Evolutionary conservation across 805 yeast genomes (phyloP), one percentile per base, ranked within the genome.

Genomic region (Suhomyces xylopsoci): DNA sequence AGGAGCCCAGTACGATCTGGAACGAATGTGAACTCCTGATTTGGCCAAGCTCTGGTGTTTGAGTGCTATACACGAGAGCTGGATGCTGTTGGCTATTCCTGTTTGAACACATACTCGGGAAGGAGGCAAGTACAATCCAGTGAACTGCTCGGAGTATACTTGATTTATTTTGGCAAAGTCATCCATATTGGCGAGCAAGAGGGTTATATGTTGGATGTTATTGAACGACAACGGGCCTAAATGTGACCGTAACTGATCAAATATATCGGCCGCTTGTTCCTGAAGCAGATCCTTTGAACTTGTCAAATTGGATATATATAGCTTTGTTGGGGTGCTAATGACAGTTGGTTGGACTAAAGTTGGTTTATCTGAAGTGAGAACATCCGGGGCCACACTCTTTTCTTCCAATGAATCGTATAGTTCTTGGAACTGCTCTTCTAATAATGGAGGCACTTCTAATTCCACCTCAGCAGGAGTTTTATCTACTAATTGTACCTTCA

Each of bases 1-100:
- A 0, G 99, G 99, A 0, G 97, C 98, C 99, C 99, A 94, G 66
- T 88, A 92, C 41, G 97, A 91, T 54, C 92, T 78, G 1, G 97
- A 91, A 61, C 94, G 93, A 7, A 94, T 90, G 63, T 94, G 98
- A 14, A 93, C 72, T 0, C 98, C 97, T 28, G 70, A 71, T 58
- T 87, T 87, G 15, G 34, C 10, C 15, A 26, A 3, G 2, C 47
- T 49, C 7, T 53, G 43, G 30, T 69, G 61, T 24, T 67, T 58
- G 15, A 83, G 61, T 0, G 80, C 79, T 12, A 80, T 72, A 14
- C 87, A 83, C 0, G 97, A 88, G 8, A 92, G 63, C 60, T 83
- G 87, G 6, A 85, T 63, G 0, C 67, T 65, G 1, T 57, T 48
- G 0, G 83, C 78, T 2, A 85, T 62, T 1, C 59, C 58, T 0